Evolutionary conservation across 129 eudicot genomes (phyloP).

Genomic region (Rutidosis leptorrhynchoides): DNA sequence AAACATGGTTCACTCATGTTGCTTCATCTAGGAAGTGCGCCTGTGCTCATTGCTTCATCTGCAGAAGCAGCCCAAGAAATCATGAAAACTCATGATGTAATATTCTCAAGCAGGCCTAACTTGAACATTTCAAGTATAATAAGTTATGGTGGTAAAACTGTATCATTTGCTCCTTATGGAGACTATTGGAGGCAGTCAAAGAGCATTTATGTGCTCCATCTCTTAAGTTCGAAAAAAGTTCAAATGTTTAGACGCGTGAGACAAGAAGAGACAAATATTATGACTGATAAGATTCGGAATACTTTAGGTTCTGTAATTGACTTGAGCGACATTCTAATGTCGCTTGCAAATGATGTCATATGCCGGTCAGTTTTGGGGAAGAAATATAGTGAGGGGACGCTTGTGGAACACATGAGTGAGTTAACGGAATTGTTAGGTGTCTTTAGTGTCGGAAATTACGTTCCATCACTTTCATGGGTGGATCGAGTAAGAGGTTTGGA

Average conservation of each 20-base stretch:
- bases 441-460: slow-evolving; percentile 26
- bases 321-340: slow-evolving; percentile 16
- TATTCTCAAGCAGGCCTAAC: slow-evolving; percentile 30
- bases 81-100: slow-evolving; percentile 38
- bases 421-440: slow-evolving; percentile 18
- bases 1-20: slow-evolving; percentile 32
- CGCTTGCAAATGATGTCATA: slow-evolving; percentile 17
- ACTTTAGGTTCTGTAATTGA: slow-evolving; percentile 2
- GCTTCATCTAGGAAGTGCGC: slow-evolving; percentile 32
- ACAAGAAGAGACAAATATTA: slow-evolving; percentile 27
- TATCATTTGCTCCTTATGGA: slow-evolving; percentile 27
- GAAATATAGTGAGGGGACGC: slow-evolving; percentile 6
- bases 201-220: slow-evolving; percentile 17
- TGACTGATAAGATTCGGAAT: slow-evolving; percentile 22
- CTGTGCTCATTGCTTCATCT: slow-evolving; percentile 34
- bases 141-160: slow-evolving; percentile 16
- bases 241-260: slow-evolving; percentile 14
- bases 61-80: slow-evolving; percentile 28
- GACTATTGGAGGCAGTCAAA: slow-evolving; percentile 39
- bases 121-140: neutral
- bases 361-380: slow-evolving; percentile 34
- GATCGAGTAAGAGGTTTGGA: slow-evolving; percentile 25
- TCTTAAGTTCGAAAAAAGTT: slow-evolving; percentile 26
- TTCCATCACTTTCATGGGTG: slow-evolving; percentile 37
- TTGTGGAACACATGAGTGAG: slow-evolving; percentile 9